Conservation (phyloP, 441 rosid species). For the Theobroma grandiflorum region DNA sequence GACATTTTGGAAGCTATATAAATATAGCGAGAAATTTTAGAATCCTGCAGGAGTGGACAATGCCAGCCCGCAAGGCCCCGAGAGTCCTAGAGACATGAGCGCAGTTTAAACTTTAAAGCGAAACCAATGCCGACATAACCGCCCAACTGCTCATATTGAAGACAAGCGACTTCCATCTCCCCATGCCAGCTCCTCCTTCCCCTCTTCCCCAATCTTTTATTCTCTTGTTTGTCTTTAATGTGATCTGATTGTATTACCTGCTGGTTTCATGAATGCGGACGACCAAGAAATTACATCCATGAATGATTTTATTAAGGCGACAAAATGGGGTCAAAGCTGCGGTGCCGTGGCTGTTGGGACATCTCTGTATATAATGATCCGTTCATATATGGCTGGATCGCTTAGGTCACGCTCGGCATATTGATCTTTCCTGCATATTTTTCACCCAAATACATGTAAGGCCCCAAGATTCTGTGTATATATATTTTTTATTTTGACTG, state of each 20-base stretch:
- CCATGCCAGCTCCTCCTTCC: background rate
- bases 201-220: background rate
- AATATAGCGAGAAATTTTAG: background rate
- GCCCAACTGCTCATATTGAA: slow-evolving; percentile 21
- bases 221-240: background rate
- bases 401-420: background rate
- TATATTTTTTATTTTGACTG: no score
- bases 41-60: background rate
- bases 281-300: background rate
- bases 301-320: slow-evolving; percentile 23
- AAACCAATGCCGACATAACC: background rate
- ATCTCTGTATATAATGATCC: background rate
- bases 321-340: slow-evolving; percentile 26
- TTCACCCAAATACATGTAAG: background rate
- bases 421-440: background rate
- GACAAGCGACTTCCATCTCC: slow-evolving; percentile 10
- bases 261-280: slow-evolving; percentile 15
- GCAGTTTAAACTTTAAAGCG: background rate
- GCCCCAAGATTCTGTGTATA: no score
- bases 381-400: background rate
- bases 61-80: background rate
- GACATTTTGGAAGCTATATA: background rate
- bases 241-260: slow-evolving; percentile 1
- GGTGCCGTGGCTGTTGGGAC: slow-evolving; percentile 20
- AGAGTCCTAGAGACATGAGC: slow-evolving; percentile 7